Conservation (phyloP, 106 monocot species). For the Triglochin maritima region DNA sequence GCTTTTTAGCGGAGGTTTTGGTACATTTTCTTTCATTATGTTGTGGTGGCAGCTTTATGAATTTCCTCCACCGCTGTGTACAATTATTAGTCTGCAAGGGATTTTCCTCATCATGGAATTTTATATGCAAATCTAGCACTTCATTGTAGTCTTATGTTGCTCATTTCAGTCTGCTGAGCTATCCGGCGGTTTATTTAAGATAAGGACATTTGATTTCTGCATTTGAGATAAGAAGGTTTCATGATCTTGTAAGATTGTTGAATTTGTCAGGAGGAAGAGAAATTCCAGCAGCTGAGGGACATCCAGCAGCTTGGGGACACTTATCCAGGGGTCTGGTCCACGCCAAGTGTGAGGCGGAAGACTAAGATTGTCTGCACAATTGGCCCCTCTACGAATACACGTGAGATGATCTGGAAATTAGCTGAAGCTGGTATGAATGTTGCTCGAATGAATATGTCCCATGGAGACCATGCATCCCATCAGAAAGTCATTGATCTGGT, state of each 20-base stretch:
- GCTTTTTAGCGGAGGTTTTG: no score
- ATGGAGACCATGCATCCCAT: slow-evolving; percentile 97
- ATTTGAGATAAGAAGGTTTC: no score
- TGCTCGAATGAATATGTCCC: slow-evolving; percentile 95
- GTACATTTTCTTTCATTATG: no score
- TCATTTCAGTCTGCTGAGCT: no score
- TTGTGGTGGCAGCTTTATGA: no score
- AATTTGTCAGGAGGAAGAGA: slow-evolving; percentile 48
- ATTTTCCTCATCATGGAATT: no score
- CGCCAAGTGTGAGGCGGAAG: slow-evolving; percentile 75
- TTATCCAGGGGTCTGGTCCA: slow-evolving; percentile 45
- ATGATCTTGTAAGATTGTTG: background rate
- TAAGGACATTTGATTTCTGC: no score
- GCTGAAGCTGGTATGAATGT: slow-evolving; percentile 99
- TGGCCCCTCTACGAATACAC: slow-evolving; percentile 86
- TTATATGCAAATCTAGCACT: no score
- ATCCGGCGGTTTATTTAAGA: no score
- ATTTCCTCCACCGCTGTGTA: no score
- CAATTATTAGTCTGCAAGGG: no score
- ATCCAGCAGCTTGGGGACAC: slow-evolving; percentile 50
- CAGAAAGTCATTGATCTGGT: slow-evolving; percentile 98
- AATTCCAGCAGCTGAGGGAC: slow-evolving; percentile 44
- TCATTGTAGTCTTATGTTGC: no score
- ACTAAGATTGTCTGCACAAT: slow-evolving; percentile 99
- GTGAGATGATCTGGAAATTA: slow-evolving; percentile 99